Percentiles rank a stretch among this genome's conserved stretches.
phyloP scores from a whole-genome alignment of 2,329 filamentous ascomycete genomes.

The Rhynchosporium graminicola region DNA sequence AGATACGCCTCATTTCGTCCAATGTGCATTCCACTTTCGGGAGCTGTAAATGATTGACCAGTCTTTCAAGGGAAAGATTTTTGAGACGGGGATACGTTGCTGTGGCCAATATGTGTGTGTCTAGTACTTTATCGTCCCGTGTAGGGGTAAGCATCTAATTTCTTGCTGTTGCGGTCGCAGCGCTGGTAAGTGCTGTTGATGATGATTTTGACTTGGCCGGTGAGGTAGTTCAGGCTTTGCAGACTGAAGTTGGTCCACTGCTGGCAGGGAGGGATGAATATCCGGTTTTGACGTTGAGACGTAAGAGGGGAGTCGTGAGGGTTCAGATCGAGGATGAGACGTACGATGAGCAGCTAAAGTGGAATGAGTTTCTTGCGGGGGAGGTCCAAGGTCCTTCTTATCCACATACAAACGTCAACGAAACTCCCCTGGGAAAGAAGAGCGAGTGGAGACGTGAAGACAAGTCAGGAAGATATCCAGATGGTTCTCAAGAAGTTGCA shows the following conservation, averaged over 20 bases:
- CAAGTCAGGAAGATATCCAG: too few species aligned
- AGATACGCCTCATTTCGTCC: too few species aligned
- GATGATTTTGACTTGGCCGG: not conserved
- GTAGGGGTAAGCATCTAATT: too few species aligned
- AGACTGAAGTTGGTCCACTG: not conserved
- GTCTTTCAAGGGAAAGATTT: too few species aligned
- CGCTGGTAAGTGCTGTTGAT: not conserved
- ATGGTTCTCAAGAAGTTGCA: too few species aligned
- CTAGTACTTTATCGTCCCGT: too few species aligned
- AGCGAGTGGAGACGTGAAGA: too few species aligned
- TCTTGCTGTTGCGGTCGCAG: not conserved
- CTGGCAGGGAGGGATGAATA: not conserved
- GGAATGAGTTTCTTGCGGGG: not conserved
- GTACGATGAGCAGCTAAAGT: not conserved
- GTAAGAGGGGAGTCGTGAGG: not conserved
- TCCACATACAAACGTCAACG: too few species aligned
- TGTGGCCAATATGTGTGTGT: not conserved
- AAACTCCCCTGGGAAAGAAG: too few species aligned
- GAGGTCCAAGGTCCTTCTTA: too few species aligned
- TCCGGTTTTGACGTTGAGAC: not conserved
- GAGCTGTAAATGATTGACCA: too few species aligned
- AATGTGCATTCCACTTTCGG: too few species aligned
- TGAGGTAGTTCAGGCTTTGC: not conserved
- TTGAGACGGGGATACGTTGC: not conserved
- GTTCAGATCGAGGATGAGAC: not conserved